Conservation (phyloP, 352 stramenopile species). For the Pythium apleroticum region DNA sequence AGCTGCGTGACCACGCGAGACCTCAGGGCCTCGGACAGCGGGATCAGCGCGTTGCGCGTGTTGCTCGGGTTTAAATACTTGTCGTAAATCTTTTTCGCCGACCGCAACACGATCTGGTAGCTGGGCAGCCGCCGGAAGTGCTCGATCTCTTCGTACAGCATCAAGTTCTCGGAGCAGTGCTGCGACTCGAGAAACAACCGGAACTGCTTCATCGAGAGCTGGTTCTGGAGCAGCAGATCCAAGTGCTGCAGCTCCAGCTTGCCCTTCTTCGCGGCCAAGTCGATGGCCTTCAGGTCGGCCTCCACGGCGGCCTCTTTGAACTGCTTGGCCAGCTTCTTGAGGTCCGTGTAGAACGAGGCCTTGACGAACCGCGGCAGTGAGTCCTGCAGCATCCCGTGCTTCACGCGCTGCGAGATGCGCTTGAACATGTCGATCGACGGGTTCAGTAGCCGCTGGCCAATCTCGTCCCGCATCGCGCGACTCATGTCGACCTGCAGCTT, state of each 20-base stretch:
- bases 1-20: slow-evolving; percentile 53
- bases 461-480: slow-evolving; percentile 76
- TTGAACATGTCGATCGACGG: slow-evolving; percentile 88
- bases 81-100: slow-evolving; percentile 84
- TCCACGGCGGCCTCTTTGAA: slow-evolving; percentile 40
- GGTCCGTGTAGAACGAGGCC: slow-evolving; percentile 57
- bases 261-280: slow-evolving; percentile 60
- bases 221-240: slow-evolving; percentile 71
- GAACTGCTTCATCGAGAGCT: slow-evolving; percentile 66
- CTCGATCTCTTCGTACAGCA: slow-evolving; percentile 86
- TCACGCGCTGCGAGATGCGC: slow-evolving; percentile 60
- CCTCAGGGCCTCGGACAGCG: slow-evolving; percentile 45
- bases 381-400: slow-evolving; percentile 76
- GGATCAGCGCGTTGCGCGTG: slow-evolving; percentile 47
- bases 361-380: slow-evolving; percentile 80
- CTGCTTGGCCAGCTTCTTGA: slow-evolving; percentile 45
- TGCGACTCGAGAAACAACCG: slow-evolving; percentile 70
- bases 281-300: slow-evolving; percentile 48
- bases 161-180: slow-evolving; percentile 81
- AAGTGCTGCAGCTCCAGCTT: slow-evolving; percentile 77
- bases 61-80: slow-evolving; percentile 79
- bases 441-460: slow-evolving; percentile 57
- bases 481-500: slow-evolving; percentile 86
- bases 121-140: slow-evolving; percentile 74
- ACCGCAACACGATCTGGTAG: slow-evolving; percentile 83